phyloP scores from a whole-genome alignment of 768 basidiomycete genomes.

The Multifurca ochricompacta region DNA sequence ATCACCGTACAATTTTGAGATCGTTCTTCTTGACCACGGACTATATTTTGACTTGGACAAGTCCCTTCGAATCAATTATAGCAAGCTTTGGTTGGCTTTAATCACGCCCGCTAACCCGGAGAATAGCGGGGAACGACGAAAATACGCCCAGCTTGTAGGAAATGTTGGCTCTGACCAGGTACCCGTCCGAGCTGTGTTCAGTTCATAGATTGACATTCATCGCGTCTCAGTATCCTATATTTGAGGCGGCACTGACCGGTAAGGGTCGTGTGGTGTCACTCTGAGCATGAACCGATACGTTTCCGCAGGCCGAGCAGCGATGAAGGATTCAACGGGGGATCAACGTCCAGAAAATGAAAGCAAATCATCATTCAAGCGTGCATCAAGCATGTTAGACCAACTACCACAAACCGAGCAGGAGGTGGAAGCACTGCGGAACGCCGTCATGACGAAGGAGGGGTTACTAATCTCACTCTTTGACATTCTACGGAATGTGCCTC shows the following conservation, averaged over 20 bases:
- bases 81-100: slow-evolving; percentile 86
- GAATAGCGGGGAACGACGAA: slow-evolving; percentile 60
- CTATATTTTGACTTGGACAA: slow-evolving; percentile 87
- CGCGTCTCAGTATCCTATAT: slow-evolving; percentile 69
- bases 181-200: slow-evolving; percentile 22
- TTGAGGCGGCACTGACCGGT: slow-evolving; percentile 93
- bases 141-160: slow-evolving; percentile 86
- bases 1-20: slow-evolving; percentile 93
- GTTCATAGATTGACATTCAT: neutral
- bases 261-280: neutral
- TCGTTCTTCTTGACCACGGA: slow-evolving; percentile 90
- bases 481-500: slow-evolving; percentile 77
- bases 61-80: slow-evolving; percentile 72
- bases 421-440: slow-evolving; percentile 71
- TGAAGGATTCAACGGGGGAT: slow-evolving; percentile 55
- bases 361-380: slow-evolving; percentile 43
- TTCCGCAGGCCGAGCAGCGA: slow-evolving; percentile 48
- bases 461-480: slow-evolving; percentile 80
- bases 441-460: slow-evolving; percentile 78
- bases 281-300: slow-evolving; percentile 3
- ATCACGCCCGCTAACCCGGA: slow-evolving; percentile 63
- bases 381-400: slow-evolving; percentile 71
- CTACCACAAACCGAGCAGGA: slow-evolving; percentile 66
- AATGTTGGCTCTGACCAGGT: slow-evolving; percentile 86
- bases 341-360: slow-evolving; percentile 29